Evolutionary conservation across 306 rosid species (phyloP).

Genomic region (Quercus aquifolioides): DNA sequence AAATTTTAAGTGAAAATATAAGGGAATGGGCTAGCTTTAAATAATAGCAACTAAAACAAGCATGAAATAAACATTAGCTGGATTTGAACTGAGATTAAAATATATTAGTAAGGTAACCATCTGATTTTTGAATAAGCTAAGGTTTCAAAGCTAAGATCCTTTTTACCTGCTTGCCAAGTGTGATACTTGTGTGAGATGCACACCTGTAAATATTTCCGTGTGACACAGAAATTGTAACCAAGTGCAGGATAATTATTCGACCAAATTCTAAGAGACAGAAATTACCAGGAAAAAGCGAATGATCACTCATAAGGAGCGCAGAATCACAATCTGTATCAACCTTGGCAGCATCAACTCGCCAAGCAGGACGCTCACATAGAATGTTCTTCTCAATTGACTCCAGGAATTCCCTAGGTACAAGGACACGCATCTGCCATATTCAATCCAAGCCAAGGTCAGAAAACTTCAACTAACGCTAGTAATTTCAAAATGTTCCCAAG

Average conservation of each 20-base stretch:
- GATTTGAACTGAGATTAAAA: not conserved
- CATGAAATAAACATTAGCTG: not conserved
- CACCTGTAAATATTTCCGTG: not conserved
- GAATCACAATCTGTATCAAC: slow-evolving; percentile 52
- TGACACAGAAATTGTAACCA: not conserved
- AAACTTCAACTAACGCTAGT: slow-evolving; percentile 2
- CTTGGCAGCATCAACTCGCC: slow-evolving; percentile 75
- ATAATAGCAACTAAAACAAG: not conserved
- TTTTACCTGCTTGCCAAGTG: no score
- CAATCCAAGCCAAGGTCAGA: slow-evolving; percentile 20
- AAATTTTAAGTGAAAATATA: not conserved
- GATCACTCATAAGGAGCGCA: slow-evolving; percentile 77
- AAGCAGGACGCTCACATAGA: slow-evolving; percentile 65
- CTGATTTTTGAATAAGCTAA: not conserved
- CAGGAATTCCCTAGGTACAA: slow-evolving; percentile 59
- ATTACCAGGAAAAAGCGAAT: slow-evolving; percentile 77
- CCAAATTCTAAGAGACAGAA: not conserved
- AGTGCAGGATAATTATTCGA: not conserved
- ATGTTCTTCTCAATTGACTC: slow-evolving; percentile 54
- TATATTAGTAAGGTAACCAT: not conserved
- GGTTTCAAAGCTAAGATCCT: no score
- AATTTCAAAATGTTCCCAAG: not conserved
- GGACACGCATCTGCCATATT: slow-evolving; percentile 47
- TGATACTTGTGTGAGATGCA: no score
- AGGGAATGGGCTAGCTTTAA: not conserved